Conservation (phyloP, 2,329 filamentous ascomycete species). For the Epichloe typhina region DNA sequence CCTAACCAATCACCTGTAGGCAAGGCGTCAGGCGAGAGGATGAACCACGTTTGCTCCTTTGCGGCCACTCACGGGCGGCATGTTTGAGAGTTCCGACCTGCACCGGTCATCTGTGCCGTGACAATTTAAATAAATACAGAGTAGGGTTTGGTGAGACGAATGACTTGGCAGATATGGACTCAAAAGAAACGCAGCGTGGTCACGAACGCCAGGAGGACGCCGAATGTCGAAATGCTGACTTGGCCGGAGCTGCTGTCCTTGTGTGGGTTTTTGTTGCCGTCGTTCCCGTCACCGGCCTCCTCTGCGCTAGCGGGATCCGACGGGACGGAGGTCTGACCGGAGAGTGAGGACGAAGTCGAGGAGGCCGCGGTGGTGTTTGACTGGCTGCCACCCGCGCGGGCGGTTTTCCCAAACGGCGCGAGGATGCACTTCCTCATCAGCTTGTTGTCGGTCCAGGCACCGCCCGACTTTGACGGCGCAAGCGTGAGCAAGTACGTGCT, state of each 20-base stretch:
- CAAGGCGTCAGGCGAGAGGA: too few species aligned
- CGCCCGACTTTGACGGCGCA: constrained; percentile 20
- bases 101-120: too few species aligned
- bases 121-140: too few species aligned
- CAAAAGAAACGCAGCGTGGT: neutral
- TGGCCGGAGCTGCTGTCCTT: neutral
- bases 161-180: too few species aligned
- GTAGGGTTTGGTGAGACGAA: too few species aligned
- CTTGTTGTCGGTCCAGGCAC: constrained; percentile 23
- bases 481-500: constrained; percentile 28
- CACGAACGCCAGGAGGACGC: neutral
- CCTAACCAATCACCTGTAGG: too few species aligned
- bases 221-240: neutral
- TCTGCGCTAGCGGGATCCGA: neutral
- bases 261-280: neutral
- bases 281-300: neutral
- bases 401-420: constrained; percentile 16
- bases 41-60: too few species aligned
- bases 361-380: neutral
- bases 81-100: too few species aligned
- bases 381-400: neutral
- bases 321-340: too few species aligned
- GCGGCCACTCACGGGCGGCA: too few species aligned
- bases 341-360: neutral
- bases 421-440: constrained; percentile 30